Evolutionary conservation across 129 eudicot species (phyloP), one percentile per base, ranked within the genome.

Genomic region (Mikania micrantha): DNA sequence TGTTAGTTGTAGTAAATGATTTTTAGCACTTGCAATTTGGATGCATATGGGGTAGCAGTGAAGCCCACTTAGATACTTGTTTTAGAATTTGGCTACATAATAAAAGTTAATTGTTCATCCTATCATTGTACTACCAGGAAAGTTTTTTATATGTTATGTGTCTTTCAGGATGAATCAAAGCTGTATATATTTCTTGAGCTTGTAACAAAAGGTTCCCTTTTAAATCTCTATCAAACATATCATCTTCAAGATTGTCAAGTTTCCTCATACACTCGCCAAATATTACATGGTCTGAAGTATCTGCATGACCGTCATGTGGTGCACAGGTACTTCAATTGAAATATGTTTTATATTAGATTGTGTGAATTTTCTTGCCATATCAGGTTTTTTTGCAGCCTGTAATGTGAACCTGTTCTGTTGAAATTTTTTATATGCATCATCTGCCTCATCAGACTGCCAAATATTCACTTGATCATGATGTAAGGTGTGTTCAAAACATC

Each of bases 181-280:
- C 82, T 93, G 62, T 93, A 93, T 59, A 93, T 93, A 77, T 93
- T 93, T 77, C 96, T 93, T 70, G 96, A 93, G 87, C 85, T 93
- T 59, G 95, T 87, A 42, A 85, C 89, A 12, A 77, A 88, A 68
- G 96, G 96, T 47, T 86, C 95, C 61, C 98, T 93, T 66, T 58
- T 85, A 60, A 88, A 79, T 65, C 89, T 93, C 22, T 88, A 88
- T 61, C 86, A 81, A 77, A 83, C 77, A 77, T 88, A 88, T 62
- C 65, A 53, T 69, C 90, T 93, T 72, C 79, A 72, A 76, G 98
- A 93, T 77, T 83, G 90, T 60, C 84, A 72, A 64, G 98, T 84
- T 67, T 88, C 96, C 36, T 79, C 81, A 20, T 93, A 88, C 73
- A 88, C 96, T 12, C 79, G 96, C 67, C 98, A 93, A 72, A 93